A percentile compares a stretch with the other conserved stretches of the same genome.
These are phyloP conservation scores for Mycena alexandri DNA, from an alignment of 768 basidiomycete genomes.

Conservation along the genomic window DNA sequence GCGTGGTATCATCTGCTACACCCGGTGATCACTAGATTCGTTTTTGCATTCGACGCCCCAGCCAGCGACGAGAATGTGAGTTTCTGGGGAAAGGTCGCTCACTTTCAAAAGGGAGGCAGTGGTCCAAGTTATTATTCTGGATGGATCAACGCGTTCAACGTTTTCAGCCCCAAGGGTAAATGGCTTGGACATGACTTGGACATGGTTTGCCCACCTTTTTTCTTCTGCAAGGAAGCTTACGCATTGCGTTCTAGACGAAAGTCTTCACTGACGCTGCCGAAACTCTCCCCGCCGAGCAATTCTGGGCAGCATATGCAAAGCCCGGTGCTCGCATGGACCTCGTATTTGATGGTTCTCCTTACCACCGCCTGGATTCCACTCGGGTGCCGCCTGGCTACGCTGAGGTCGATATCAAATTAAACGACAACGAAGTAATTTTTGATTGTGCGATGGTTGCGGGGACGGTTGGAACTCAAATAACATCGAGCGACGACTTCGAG, in stretches of 20 bases:
- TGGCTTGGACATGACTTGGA: background rate
- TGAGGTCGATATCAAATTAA: conserved; percentile 44
- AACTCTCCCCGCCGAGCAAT: conserved; percentile 4
- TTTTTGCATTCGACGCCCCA: background rate
- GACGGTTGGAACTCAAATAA: too few species aligned
- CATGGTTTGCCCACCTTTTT: too few species aligned
- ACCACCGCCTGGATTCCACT: conserved; percentile 1
- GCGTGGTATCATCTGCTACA: conserved; percentile 37
- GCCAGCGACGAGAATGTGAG: background rate
- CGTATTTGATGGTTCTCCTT: background rate
- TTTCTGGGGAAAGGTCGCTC: background rate
- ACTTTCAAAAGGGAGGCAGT: background rate
- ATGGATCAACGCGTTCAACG: conserved; percentile 1
- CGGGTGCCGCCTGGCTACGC: conserved; percentile 46
- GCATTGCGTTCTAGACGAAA: background rate
- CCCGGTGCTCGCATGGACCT: background rate
- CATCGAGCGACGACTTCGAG: too few species aligned
- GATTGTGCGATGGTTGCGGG: too few species aligned
- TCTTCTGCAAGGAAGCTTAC: too few species aligned
- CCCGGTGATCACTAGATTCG: conserved; percentile 27
- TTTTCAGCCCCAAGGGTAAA: background rate
- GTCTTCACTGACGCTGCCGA: background rate
- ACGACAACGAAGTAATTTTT: too few species aligned
- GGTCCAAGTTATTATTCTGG: background rate
- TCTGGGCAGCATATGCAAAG: conserved; percentile 16